Percentiles rank a stretch among this genome's conserved stretches.
Conservation (phyloP, 345 rosid genomes). For the Psidium friedrichsthalianum region DNA sequence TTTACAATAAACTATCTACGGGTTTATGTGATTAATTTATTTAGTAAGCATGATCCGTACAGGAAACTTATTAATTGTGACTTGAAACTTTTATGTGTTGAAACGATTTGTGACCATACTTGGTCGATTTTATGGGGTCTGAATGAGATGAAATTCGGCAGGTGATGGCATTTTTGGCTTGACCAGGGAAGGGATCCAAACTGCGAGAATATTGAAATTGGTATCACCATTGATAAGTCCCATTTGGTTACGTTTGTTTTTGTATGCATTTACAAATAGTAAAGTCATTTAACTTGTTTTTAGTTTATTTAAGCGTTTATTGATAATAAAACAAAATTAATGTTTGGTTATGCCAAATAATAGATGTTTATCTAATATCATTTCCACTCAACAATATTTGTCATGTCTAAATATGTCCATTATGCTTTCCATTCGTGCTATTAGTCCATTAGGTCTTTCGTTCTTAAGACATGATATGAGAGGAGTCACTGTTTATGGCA, state of each 20-base stretch:
- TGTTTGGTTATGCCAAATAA: background rate
- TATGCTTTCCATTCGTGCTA: background rate
- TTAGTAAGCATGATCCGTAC: background rate
- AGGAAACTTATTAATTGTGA: background rate
- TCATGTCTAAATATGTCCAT: background rate
- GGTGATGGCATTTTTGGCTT: slow-evolving; percentile 55
- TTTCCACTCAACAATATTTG: background rate
- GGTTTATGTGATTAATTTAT: background rate
- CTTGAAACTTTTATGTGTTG: background rate
- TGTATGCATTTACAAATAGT: background rate
- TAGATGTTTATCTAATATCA: background rate
- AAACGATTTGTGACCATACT: background rate
- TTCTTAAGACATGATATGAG: background rate
- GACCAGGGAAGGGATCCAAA: slow-evolving; percentile 49
- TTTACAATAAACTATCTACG: background rate
- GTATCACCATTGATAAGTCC: slow-evolving; percentile 37
- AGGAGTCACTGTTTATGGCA: background rate
- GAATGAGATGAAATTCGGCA: background rate
- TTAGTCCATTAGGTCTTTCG: background rate
- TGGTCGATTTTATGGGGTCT: background rate
- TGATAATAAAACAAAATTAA: no score
- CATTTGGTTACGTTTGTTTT: background rate
- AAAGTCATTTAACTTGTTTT: background rate
- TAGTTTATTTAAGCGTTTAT: background rate
- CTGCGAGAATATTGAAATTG: slow-evolving; percentile 65